Evolutionary conservation across 345 rosid genomes (phyloP), one percentile per base, ranked within the genome.

Genomic region (Arabis alpina): DNA sequence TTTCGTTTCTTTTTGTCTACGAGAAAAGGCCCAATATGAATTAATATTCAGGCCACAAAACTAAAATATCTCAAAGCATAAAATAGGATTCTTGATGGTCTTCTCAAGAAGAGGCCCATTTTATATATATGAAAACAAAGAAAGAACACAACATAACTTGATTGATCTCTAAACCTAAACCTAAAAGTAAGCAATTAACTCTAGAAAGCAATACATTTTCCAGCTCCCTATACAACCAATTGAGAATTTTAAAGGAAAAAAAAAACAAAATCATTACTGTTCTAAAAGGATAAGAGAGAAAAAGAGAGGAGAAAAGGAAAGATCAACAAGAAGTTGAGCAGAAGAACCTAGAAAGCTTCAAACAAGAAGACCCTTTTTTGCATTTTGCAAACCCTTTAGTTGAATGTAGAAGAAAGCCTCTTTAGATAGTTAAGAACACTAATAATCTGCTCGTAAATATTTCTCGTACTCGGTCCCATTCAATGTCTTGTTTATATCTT

Each of bases 401-500:
- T 28, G 12, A 44, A 15, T 37, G 40, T 53, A 23, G 39, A 45
- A 37, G 24, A 43, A 54, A 63, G 24, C 23, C 30, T 30, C 59
- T 55, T 9, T 4, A 16, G n/a, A 49, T 40, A 8, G 23, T 36
- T 51, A 52, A 24, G 30, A 32, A 71, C 57, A 34, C 78, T 77
- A 83, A 52, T 88, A 89, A 81, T 91, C 95, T 10, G 82, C 77
- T 9, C 43, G 68, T 47, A 89, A 86, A 77, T 78, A 89, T 53
- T 74, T 79, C 81, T 80, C 86, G 16, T 84, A 91, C 28, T 47
- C 77, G 2, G 96, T 89, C 75, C 97, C 96, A 15, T 80, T 81
- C 71, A 91, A 75, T 2, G 89, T 81, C 70, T 66, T 80, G 78
- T 78, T 79, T 42, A 94, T 82, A 55, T 94, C 95, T 72, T 88